Evolutionary conservation across 2,329 filamentous ascomycete species (phyloP).

Genomic region (Colletotrichum somersetense): DNA sequence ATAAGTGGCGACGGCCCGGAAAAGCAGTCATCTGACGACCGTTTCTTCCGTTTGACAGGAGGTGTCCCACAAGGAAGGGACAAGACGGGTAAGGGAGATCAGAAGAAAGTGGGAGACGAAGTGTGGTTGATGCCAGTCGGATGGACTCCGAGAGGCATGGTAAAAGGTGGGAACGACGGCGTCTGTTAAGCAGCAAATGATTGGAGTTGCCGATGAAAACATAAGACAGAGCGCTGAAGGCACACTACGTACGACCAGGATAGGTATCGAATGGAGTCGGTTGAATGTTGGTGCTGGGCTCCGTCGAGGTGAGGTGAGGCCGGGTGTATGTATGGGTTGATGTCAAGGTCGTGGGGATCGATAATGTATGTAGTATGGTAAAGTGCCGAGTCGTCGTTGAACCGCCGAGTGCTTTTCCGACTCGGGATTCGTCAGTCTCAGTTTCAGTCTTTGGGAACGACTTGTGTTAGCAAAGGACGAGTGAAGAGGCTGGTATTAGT

Average conservation of each 20-base stretch:
- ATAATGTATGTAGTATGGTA: not conserved
- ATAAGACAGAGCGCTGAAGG: not conserved
- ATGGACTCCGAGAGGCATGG: constrained; percentile 19
- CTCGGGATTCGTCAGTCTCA: constrained; percentile 29
- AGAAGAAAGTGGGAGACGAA: constrained; percentile 16
- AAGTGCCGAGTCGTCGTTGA: constrained; percentile 10
- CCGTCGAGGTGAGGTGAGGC: not conserved
- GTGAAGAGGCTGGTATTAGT: constrained; percentile 4
- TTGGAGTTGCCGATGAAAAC: not conserved
- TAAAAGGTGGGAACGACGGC: constrained; percentile 12
- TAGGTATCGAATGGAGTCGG: constrained; percentile 9
- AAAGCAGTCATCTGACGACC: constrained; percentile 14
- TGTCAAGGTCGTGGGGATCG: constrained; percentile 16
- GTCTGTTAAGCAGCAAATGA: constrained; percentile 4
- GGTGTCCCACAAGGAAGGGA: constrained; percentile 23
- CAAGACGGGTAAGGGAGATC: constrained; percentile 23
- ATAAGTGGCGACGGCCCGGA: constrained; percentile 11
- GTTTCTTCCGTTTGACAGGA: constrained; percentile 34
- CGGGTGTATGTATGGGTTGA: constrained; percentile 5
- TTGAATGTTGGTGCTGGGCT: constrained; percentile 19
- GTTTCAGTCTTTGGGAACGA: constrained; percentile 17
- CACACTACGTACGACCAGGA: not conserved
- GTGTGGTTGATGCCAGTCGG: constrained; percentile 18
- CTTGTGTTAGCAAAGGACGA: not conserved
- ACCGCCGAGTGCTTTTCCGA: not conserved